A percentile compares a stretch with the other conserved stretches of the same genome.
Conservation (phyloP, 495 filamentous ascomycete genomes). For the Xylaria telfairii region DNA sequence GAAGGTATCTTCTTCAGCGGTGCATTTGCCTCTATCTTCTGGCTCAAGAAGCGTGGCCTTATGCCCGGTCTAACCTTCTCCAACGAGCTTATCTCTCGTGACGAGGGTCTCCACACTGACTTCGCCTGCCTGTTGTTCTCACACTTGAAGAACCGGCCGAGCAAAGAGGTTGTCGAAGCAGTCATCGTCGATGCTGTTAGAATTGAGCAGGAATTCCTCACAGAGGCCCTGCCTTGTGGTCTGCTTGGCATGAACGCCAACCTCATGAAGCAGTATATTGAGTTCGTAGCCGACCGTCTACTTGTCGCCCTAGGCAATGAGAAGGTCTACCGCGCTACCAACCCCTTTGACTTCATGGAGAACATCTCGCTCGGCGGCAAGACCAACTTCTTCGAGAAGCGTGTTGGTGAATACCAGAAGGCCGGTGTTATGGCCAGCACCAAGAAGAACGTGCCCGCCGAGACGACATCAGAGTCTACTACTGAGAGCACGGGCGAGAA, state of each 20-base stretch:
- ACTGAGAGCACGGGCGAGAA: slow-evolving; percentile 66
- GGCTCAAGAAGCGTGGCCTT: slow-evolving; percentile 99
- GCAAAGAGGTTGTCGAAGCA: slow-evolving; percentile 76
- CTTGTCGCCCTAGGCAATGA: slow-evolving; percentile 89
- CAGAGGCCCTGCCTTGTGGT: slow-evolving; percentile 88
- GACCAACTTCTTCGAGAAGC: slow-evolving; percentile 99
- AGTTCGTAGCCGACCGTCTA: slow-evolving; percentile 97
- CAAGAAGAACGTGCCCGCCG: slow-evolving; percentile 71
- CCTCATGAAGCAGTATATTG: slow-evolving; percentile 99
- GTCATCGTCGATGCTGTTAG: slow-evolving; percentile 93
- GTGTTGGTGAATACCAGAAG: slow-evolving; percentile 99
- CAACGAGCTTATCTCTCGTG: slow-evolving; percentile 99
- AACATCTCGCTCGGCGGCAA: slow-evolving; percentile 97
- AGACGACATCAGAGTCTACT: slow-evolving; percentile 50
- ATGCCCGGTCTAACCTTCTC: slow-evolving; percentile 99
- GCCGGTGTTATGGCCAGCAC: slow-evolving; percentile 96
- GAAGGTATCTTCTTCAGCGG: slow-evolving; percentile 99
- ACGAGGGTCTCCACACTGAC: slow-evolving; percentile 99
- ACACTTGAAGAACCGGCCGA: slow-evolving; percentile 89
- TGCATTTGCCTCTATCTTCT: slow-evolving; percentile 99
- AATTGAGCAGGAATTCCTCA: slow-evolving; percentile 98
- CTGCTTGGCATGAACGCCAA: slow-evolving; percentile 97
- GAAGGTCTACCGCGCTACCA: slow-evolving; percentile 89
- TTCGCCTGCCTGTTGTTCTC: slow-evolving; percentile 97
- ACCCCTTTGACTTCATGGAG: slow-evolving; percentile 99